Percentiles rank a stretch among this genome's conserved stretches.
Evolutionary conservation across 2,329 filamentous ascomycete genomes (phyloP).

Genomic region (Xylariaceae sp.): DNA sequence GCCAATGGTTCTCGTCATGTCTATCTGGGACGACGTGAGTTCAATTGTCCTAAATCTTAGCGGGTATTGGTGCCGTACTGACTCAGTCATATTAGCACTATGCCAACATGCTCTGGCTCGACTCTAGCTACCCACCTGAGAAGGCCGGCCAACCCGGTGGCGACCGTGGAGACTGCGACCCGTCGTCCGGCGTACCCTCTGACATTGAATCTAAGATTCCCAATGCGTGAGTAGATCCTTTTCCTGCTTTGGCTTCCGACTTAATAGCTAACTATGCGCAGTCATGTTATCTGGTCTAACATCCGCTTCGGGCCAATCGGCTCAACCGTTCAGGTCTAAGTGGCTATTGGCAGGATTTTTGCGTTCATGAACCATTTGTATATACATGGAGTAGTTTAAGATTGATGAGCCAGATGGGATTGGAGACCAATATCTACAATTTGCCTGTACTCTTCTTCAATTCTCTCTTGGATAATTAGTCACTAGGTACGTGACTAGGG

Average conservation of each 20-base stretch:
- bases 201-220: constrained; percentile 51
- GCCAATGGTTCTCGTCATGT: constrained; percentile 69
- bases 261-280: constrained; percentile 21
- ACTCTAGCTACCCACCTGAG: constrained; percentile 54
- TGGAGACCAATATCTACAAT: background rate
- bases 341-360: background rate
- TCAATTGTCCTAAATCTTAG: background rate
- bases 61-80: constrained; percentile 12
- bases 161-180: constrained; percentile 55
- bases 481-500: too few species aligned
- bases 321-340: constrained; percentile 48
- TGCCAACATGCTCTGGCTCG: constrained; percentile 67
- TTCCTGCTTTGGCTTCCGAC: background rate
- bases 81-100: constrained; percentile 46
- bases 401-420: constrained; percentile 1
- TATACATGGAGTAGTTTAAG: constrained; percentile 11
- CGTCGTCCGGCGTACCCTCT: constrained; percentile 52
- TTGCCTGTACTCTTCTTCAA: too few species aligned
- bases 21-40: constrained; percentile 62
- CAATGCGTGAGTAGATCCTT: constrained; percentile 40
- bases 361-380: constrained; percentile 14
- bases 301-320: constrained; percentile 56
- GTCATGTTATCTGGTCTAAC: constrained; percentile 56
- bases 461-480: too few species aligned
- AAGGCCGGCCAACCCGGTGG: constrained; percentile 48